phyloP scores from a whole-genome alignment of 2,329 filamentous ascomycete species.

The Samsoniella hepiali region DNA sequence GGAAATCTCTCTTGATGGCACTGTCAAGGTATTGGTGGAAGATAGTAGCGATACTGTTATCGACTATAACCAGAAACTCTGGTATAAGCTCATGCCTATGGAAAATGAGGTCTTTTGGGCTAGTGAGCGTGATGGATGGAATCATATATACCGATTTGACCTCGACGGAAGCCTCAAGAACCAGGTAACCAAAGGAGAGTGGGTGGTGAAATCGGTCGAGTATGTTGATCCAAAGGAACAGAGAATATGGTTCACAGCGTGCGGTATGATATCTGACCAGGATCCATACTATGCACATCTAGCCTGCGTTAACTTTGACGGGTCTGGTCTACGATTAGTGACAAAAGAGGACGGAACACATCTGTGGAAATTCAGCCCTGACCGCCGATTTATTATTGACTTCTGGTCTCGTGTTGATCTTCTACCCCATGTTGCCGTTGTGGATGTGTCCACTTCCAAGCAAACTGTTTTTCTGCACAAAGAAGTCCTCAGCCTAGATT shows the following conservation, averaged over 20 bases:
- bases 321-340: slow-evolving; percentile 24
- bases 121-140: slow-evolving; percentile 30
- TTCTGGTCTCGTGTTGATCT: slow-evolving; percentile 27
- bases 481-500: background rate
- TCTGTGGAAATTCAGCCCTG: slow-evolving; percentile 24
- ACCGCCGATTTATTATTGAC: slow-evolving; percentile 25
- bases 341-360: slow-evolving; percentile 30
- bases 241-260: slow-evolving; percentile 25
- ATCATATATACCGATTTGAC: slow-evolving; percentile 28
- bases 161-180: background rate
- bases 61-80: slow-evolving; percentile 21
- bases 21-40: slow-evolving; percentile 24
- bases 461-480: slow-evolving; percentile 22
- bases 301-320: slow-evolving; percentile 26
- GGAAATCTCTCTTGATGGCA: slow-evolving; percentile 20
- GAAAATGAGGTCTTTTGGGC: slow-evolving; percentile 27
- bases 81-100: background rate
- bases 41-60: slow-evolving; percentile 28
- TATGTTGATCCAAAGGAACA: slow-evolving; percentile 22
- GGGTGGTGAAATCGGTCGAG: slow-evolving; percentile 26
- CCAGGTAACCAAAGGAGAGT: slow-evolving; percentile 28
- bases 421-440: slow-evolving; percentile 22
- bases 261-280: slow-evolving; percentile 23
- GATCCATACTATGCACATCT: slow-evolving; percentile 30
- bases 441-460: slow-evolving; percentile 21